Evolutionary conservation across 495 filamentous ascomycete species (phyloP), one percentile per base, ranked within the genome.

Genomic region (Hypoxylon fuscum): DNA sequence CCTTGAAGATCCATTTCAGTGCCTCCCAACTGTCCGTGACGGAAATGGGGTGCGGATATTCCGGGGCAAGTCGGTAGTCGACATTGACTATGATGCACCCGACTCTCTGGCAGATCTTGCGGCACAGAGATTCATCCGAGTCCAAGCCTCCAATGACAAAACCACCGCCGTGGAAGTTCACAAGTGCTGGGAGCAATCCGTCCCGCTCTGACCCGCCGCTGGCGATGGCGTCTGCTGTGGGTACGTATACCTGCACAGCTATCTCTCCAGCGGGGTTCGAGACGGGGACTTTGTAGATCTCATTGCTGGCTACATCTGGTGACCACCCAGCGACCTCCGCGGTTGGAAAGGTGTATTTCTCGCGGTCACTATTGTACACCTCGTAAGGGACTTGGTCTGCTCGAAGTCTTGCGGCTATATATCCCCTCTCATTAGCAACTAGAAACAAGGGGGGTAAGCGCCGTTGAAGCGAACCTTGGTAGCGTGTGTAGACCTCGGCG

Each of bases 141-240:
- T 80, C 81, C 1, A 86, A 68, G 10, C 68, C 77, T 1, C 87
- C 87, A 18, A 90, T 76, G 0, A 86, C 88, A 59, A 89, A 90
- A 1, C 87, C 87, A 9, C 87, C 87, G 8, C 87, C 87, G 55
- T 90, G 78, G 66, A 85, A 87, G 42, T 88, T 87, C 42, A 89
- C 79, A 1, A 86, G 76, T 6, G 83, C 80, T 0, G 87, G 85
- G 1, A 75, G 64, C 34, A 65, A 53, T 3, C 71, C 68, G 17
- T 74, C 62, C 18, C 47, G 42, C 14, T 58, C 62, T 1, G 74
- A 55, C 1, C 72, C 71, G 10, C 68, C 62, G 37, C 42, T 59
- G 21, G 43, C 43, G 15, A 72, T 60, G 0, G 72, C 72, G 1
- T 74, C 69, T 37, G 61, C 34, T 1, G 72, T 74, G 12, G 74